phyloP scores from a whole-genome alignment of 176 grass and related monocot genomes.

The Rhynchospora breviuscula region DNA sequence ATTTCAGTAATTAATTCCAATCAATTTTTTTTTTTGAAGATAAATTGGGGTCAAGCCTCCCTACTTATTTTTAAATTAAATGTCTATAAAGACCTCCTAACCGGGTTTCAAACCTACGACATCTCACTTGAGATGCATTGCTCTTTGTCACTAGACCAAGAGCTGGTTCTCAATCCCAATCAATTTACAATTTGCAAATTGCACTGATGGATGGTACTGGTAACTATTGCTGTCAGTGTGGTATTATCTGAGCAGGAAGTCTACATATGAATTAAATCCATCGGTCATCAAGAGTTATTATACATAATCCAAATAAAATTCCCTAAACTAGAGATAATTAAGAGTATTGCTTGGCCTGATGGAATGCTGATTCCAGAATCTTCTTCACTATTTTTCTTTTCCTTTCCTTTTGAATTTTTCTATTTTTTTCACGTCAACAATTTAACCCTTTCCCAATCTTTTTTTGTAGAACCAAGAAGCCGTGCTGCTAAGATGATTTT shows the following conservation, averaged over 20 bases:
- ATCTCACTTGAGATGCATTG: no score
- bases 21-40: no score
- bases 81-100: no score
- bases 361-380: neutral
- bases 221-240: neutral
- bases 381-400: neutral
- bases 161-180: no score
- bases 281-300: neutral
- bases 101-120: no score
- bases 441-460: no score
- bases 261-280: neutral
- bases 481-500: neutral
- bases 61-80: no score
- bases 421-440: neutral
- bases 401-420: neutral
- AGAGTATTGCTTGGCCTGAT: neutral
- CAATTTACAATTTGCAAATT: neutral
- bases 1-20: slow-evolving; percentile 7
- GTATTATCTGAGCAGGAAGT: neutral
- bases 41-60: no score
- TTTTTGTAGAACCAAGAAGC: neutral
- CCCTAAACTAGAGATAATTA: neutral
- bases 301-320: neutral
- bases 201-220: neutral
- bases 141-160: no score